Percentiles rank a stretch among this genome's conserved stretches.
These are phyloP conservation scores for Colletotrichum sp. DNA, from an alignment of 2,329 filamentous ascomycete species.

Conservation along the genomic window DNA sequence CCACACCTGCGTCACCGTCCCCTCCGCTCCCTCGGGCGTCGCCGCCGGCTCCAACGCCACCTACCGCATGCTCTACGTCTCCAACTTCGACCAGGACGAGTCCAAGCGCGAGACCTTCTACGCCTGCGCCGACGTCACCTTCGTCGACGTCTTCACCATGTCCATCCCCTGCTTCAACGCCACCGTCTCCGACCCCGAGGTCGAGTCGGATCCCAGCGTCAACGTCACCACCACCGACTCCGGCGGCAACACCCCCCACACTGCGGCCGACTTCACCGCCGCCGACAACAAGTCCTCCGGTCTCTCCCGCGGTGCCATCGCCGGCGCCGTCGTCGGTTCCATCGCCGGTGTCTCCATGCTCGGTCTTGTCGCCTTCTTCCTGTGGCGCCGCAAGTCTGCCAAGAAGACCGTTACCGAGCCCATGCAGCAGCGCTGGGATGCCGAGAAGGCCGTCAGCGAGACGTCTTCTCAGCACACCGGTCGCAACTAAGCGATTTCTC, in stretches of 20 bases:
- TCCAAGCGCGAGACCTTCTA: slow-evolving; percentile 51
- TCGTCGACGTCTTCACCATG: slow-evolving; percentile 40
- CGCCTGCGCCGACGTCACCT: slow-evolving; percentile 53
- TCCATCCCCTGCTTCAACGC: slow-evolving; percentile 48
- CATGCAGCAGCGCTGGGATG: slow-evolving; percentile 23
- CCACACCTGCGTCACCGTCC: slow-evolving; percentile 48
- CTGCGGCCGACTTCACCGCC: slow-evolving; percentile 28
- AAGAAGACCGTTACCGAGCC: slow-evolving; percentile 12
- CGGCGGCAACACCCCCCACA: slow-evolving; percentile 14
- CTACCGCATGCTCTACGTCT: slow-evolving; percentile 52
- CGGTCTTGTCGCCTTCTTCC: slow-evolving; percentile 63
- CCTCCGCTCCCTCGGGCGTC: slow-evolving; percentile 35
- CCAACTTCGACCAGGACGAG: slow-evolving; percentile 42
- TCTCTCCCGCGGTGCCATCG: slow-evolving; percentile 73
- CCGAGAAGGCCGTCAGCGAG: slow-evolving; percentile 22
- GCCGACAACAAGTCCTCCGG: slow-evolving; percentile 28
- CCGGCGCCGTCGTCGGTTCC: slow-evolving; percentile 75
- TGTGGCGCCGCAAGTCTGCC: slow-evolving; percentile 42
- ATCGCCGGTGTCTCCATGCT: slow-evolving; percentile 67
- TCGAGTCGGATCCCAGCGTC: slow-evolving; percentile 22
- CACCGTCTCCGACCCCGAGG: slow-evolving; percentile 33
- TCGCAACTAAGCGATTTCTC: background rate
- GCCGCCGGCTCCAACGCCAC: slow-evolving; percentile 50
- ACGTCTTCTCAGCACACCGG: slow-evolving; percentile 10
- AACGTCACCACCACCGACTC: slow-evolving; percentile 20